Base-by-base conservation (phyloP, 2,329 filamentous ascomycete species). In the Stemphylium vesicarium region DNA sequence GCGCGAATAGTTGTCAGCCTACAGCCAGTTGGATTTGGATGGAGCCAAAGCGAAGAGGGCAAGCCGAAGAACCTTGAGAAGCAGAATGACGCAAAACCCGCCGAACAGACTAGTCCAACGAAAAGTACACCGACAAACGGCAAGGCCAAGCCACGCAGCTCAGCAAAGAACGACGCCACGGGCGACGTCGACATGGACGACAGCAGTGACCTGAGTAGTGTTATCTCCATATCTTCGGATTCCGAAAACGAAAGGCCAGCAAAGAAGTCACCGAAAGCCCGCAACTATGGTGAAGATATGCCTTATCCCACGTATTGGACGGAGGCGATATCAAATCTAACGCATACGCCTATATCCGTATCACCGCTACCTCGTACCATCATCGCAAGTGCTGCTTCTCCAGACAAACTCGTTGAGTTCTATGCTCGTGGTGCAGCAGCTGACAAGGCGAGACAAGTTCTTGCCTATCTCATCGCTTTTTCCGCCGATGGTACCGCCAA, bases 231-330 rank as follows among this genome's bases (percentile, higher is more conserved):
- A 2, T 75, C 80, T 5, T 76, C 80, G 2, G 77, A 80, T 13
- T 82, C 77, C 5, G 78, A 82, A 13, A 85, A 85, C 0, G 77
- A 87, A 1, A 85, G 11, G 76, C 79, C 29, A 4, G 76, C 73
- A 45, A 82, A 77, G 62, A 76, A 73, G 35, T 66, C 64, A 6
- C 71, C 68, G 43, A 67, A 70, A 22, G 82, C 80, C 54, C 80
- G 82, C 50, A 68, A 70, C 49, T 90, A 88, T 65, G 92, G 96
- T 64, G 81, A 83, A 16, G 92, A 96, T 63, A 81, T 97, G 24
- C 85, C 88, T 2, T 95, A 88, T 62, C 93, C 95, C 1, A 89
- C 90, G 45, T 98, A 98, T 74, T 99, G 95, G 95, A 89, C 90
- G 0, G 95, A 99, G 74, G 89, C 91, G 2, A 80, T 95, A 2